Conservation (phyloP, 2,329 filamentous ascomycete species). For the Cryphonectria naterciae region DNA sequence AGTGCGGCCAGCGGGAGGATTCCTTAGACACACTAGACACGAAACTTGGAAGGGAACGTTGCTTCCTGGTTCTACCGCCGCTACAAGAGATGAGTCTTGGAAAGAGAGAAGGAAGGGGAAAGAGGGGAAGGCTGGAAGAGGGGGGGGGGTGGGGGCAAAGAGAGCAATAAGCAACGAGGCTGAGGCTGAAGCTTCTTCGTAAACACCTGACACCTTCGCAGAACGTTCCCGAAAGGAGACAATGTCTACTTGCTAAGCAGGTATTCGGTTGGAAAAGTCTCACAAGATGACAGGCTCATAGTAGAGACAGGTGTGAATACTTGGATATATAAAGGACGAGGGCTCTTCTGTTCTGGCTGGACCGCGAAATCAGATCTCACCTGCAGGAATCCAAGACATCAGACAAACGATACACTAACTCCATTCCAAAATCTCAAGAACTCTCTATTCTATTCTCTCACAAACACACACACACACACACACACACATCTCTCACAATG, state of each 20-base stretch:
- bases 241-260: neutral
- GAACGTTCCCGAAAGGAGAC: neutral
- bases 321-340: neutral
- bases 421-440: neutral
- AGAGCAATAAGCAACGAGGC: neutral
- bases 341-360: neutral
- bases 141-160: too few relatives aligned
- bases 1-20: neutral
- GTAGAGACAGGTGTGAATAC: neutral
- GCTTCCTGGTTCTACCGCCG: neutral
- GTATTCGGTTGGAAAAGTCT: neutral
- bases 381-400: neutral
- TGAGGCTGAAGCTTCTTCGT: neutral
- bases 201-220: neutral
- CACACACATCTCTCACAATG: conserved; percentile 3
- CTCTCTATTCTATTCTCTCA: neutral
- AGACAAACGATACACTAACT: neutral
- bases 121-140: too few relatives aligned
- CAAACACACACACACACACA: neutral
- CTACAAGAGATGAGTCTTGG: neutral
- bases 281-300: neutral
- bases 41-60: neutral
- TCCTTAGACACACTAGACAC: neutral
- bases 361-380: neutral
- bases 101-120: too few relatives aligned